A percentile compares a stretch with the other conserved stretches of the same genome.
These are phyloP conservation scores for Paecilomyces dactylethromorphus DNA, from an alignment of 2,329 filamentous ascomycete genomes.

Conservation along the genomic window DNA sequence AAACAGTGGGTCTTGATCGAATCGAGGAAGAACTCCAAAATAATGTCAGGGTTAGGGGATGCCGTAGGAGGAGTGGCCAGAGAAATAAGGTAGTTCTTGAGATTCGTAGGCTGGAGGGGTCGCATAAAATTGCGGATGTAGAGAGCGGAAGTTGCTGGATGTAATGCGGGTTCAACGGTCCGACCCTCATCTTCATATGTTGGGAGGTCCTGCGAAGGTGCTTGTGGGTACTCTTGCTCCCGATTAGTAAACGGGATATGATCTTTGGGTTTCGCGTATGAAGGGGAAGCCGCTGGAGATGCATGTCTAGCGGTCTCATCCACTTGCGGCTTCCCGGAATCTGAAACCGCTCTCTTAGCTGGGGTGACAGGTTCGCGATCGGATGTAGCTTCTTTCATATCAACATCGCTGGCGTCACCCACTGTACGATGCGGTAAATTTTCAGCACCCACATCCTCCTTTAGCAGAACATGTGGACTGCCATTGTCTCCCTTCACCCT, in stretches of 20 bases:
- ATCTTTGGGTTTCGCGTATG: conserved; percentile 42
- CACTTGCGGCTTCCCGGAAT: conserved; percentile 15
- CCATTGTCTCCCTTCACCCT: conserved; percentile 39
- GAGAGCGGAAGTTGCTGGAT: conserved; percentile 67
- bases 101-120: conserved; percentile 62
- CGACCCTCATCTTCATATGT: conserved; percentile 32
- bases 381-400: neutral
- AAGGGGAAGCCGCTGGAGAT: conserved; percentile 5
- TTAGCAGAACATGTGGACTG: conserved; percentile 19
- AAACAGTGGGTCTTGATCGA: conserved; percentile 83
- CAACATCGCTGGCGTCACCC: neutral
- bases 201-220: conserved; percentile 17
- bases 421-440: neutral
- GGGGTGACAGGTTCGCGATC: conserved; percentile 2
- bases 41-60: conserved; percentile 46
- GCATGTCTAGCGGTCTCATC: conserved; percentile 9
- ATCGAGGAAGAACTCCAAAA: conserved; percentile 73
- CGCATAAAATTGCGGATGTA: conserved; percentile 91
- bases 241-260: conserved; percentile 33
- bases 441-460: conserved; percentile 20
- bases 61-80: conserved; percentile 58
- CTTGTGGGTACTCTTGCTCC: conserved; percentile 17
- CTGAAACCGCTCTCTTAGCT: conserved; percentile 6
- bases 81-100: conserved; percentile 62
- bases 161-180: conserved; percentile 51